Evolutionary conservation across 306 rosid genomes (phyloP).

Genomic region (Pterocarpus macrocarpus): DNA sequence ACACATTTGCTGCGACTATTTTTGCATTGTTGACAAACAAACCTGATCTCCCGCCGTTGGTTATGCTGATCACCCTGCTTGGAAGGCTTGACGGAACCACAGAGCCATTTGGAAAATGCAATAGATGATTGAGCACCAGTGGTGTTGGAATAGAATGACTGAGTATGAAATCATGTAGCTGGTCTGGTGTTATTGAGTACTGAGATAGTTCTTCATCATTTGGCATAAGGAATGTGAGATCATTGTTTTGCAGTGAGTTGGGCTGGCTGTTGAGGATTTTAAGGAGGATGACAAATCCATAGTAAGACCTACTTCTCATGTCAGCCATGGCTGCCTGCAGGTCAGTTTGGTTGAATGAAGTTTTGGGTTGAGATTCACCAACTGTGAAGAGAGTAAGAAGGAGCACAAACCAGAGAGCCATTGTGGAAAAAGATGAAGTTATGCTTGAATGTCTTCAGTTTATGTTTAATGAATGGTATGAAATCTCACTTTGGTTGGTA

Average conservation of each 20-base stretch:
- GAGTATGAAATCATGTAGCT: slow-evolving; percentile 55
- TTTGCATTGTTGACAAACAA: slow-evolving; percentile 65
- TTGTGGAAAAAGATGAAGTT: slow-evolving; percentile 12
- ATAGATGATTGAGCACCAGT: slow-evolving; percentile 54
- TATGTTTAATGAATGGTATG: slow-evolving; percentile 36
- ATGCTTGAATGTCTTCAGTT: slow-evolving; percentile 30
- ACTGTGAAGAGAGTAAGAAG: slow-evolving; percentile 52
- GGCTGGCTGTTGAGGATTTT: slow-evolving; percentile 59
- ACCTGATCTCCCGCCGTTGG: slow-evolving; percentile 54
- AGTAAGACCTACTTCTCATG: slow-evolving; percentile 64
- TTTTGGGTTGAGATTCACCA: slow-evolving; percentile 49
- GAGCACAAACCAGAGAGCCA: slow-evolving; percentile 62
- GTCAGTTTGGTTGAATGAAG: slow-evolving; percentile 57
- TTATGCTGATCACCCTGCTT: slow-evolving; percentile 57
- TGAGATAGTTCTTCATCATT: slow-evolving; percentile 60
- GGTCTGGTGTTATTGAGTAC: slow-evolving; percentile 45
- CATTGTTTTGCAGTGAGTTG: slow-evolving; percentile 46
- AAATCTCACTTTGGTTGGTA: slow-evolving; percentile 17
- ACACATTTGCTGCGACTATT: slow-evolving; percentile 61
- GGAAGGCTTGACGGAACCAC: slow-evolving; percentile 65
- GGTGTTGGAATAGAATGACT: slow-evolving; percentile 67
- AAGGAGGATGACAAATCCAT: slow-evolving; percentile 72
- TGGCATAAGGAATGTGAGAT: slow-evolving; percentile 69
- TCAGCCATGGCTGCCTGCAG: slow-evolving; percentile 62
- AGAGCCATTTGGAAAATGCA: slow-evolving; percentile 65